Evolutionary conservation across 495 filamentous ascomycete genomes (phyloP).

Genomic region (Aspergillus egyptiacus): DNA sequence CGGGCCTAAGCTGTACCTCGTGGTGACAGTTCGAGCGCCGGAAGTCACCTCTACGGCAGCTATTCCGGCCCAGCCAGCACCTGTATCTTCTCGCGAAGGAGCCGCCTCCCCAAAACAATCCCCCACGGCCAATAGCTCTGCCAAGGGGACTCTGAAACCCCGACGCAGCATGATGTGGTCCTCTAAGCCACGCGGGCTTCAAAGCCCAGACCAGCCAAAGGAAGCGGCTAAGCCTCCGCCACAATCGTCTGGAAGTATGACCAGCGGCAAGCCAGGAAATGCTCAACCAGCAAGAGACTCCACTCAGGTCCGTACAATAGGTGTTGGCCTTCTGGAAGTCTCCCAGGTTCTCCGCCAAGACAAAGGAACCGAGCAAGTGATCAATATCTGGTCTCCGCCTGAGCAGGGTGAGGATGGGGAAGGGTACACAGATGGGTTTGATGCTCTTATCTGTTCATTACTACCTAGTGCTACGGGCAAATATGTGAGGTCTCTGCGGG

Average conservation of each 20-base stretch:
- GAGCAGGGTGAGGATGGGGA: constrained; percentile 51
- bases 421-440: constrained; percentile 57
- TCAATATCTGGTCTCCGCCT: constrained; percentile 72
- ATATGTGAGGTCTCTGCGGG: constrained; percentile 62
- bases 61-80: constrained; percentile 21
- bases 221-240: constrained; percentile 42
- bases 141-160: constrained; percentile 41
- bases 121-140: constrained; percentile 24
- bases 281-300: constrained; percentile 39
- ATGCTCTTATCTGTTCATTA: constrained; percentile 67
- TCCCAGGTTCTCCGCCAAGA: constrained; percentile 71
- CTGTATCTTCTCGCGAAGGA: constrained; percentile 35
- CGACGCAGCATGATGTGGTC: constrained; percentile 86
- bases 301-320: constrained; percentile 61
- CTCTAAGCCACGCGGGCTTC: constrained; percentile 28
- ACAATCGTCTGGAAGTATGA: constrained; percentile 52
- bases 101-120: constrained; percentile 27
- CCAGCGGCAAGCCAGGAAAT: constrained; percentile 44
- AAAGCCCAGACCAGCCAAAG: constrained; percentile 32
- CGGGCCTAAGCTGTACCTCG: constrained; percentile 67
- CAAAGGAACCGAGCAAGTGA: constrained; percentile 66
- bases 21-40: constrained; percentile 70
- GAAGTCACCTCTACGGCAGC: constrained; percentile 46
- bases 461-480: constrained; percentile 64
- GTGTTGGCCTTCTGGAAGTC: constrained; percentile 75